These are phyloP conservation scores for Solanum peruvianum DNA, from an alignment of 257 asterid species.

Conservation along the genomic window DNA sequence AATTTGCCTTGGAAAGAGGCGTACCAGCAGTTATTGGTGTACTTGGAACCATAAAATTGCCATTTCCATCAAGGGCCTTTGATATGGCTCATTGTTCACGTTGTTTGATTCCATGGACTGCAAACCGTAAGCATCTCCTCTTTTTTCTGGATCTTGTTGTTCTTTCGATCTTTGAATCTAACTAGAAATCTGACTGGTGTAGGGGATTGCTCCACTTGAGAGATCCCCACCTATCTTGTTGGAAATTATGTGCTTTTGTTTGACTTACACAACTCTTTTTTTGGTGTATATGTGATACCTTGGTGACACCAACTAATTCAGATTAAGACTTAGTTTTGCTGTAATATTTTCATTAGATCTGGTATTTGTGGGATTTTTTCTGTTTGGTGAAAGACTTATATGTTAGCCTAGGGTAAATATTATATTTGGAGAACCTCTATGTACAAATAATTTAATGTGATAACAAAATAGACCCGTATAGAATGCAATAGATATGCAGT, in stretches of 20 bases:
- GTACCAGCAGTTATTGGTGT: constrained; percentile 14
- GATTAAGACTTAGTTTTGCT: background rate
- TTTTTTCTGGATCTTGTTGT: background rate
- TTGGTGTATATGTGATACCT: background rate
- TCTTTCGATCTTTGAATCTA: background rate
- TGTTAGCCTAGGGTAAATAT: background rate
- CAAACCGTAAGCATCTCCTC: constrained; percentile 15
- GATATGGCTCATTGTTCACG: constrained; percentile 42
- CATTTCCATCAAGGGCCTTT: constrained; percentile 8
- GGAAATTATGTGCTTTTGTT: background rate
- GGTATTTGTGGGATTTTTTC: background rate
- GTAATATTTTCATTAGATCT: background rate
- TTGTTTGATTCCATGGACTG: constrained; percentile 32
- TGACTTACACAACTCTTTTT: background rate
- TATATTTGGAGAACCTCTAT: background rate
- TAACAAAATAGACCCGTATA: background rate
- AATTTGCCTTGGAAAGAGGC: constrained; percentile 12
- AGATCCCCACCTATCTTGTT: background rate
- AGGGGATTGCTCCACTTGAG: background rate
- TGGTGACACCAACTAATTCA: background rate
- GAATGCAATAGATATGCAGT: background rate
- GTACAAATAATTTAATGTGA: background rate
- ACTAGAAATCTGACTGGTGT: background rate
- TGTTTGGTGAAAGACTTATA: background rate
- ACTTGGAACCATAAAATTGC: constrained; percentile 11